Base-by-base conservation (phyloP, 306 rosid genomes). In the Ceratonia siliqua region DNA sequence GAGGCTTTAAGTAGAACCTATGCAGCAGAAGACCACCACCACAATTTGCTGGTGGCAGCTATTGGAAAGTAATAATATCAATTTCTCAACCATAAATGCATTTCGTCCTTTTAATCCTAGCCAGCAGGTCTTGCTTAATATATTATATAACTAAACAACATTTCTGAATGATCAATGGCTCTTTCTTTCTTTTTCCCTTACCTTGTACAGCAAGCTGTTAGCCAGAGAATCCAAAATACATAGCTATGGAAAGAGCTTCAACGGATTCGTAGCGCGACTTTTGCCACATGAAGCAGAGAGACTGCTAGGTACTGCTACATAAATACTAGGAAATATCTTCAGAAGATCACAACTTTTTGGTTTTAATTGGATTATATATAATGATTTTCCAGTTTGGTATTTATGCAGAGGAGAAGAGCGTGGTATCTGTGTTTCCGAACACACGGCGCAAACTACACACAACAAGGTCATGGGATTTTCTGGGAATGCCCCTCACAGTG, bases 381-480 rank as follows among this genome's bases (percentile, higher is more conserved):
- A n/a, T n/a, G n/a, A n/a, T n/a, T n/a, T n/a, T n/a, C n/a, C n/a
- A n/a, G n/a, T n/a, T n/a, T n/a, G n/a, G n/a, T n/a, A 1, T 56
- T 63, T 30, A 33, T 78, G 80, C 80, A 89, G 89, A 81, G 72
- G 74, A 84, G 20, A 74, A 82, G 0, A 56, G 74, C 18, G 96
- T 93, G 27, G 81, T 93, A 24, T 89, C 98, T 1, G 92, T 93
- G 81, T 93, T 91, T 72, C 86, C 62, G 13, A 91, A 88, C 79
- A 89, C 77, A 59, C 1, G 50, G 35, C 85, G 59, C 0, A 62
- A 87, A 65, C 77, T 89, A 45, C 86, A 88, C 66, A 93, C 97
- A 17, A 93, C 97, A 62, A 84, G 94, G 56, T 83, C 97, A 3
- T 93, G 98, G 98, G 92, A 89, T 69, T 93, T 88, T 74, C 32